These are phyloP conservation scores for Phytophthora ramorum DNA, from an alignment of 352 stramenopile genomes.

Conservation along the genomic window DNA sequence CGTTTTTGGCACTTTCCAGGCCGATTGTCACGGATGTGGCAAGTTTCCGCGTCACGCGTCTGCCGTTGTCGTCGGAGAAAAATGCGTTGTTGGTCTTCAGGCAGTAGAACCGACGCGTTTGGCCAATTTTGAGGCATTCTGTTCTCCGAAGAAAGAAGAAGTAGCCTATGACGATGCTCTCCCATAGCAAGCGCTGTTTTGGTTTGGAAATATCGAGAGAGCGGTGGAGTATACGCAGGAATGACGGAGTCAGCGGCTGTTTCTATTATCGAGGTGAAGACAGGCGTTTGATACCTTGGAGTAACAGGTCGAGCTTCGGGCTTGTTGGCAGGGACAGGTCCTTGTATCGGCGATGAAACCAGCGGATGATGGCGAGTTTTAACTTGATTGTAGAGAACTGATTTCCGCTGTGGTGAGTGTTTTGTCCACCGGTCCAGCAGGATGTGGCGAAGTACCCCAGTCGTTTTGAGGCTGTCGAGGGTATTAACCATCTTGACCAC, in stretches of 20 bases:
- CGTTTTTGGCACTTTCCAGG: not conserved
- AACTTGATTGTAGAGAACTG: not conserved
- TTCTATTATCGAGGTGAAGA: constrained; percentile 12
- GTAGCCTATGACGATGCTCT: not conserved
- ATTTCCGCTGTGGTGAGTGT: not conserved
- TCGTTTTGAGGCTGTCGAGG: not conserved
- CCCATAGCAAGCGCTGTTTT: not conserved
- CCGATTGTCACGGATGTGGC: not conserved
- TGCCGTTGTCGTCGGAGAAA: not conserved
- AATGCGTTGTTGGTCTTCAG: not conserved
- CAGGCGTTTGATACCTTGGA: constrained; percentile 1
- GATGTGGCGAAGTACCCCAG: not conserved
- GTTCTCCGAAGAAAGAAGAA: not conserved
- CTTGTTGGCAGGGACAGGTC: not conserved
- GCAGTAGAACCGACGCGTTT: not conserved
- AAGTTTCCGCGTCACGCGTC: not conserved
- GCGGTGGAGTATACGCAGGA: constrained; percentile 15
- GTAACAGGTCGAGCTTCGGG: not conserved
- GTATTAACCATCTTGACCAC: not conserved
- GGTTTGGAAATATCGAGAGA: constrained; percentile 4
- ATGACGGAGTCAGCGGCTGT: constrained; percentile 13
- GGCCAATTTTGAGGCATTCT: not conserved
- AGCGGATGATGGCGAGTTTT: not conserved
- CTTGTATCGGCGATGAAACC: not conserved
- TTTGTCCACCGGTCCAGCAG: not conserved